Evolutionary conservation across 1,284 basidiomycete genomes (phyloP), one percentile per base, ranked within the genome.

Genomic region (Ustilago curta): DNA sequence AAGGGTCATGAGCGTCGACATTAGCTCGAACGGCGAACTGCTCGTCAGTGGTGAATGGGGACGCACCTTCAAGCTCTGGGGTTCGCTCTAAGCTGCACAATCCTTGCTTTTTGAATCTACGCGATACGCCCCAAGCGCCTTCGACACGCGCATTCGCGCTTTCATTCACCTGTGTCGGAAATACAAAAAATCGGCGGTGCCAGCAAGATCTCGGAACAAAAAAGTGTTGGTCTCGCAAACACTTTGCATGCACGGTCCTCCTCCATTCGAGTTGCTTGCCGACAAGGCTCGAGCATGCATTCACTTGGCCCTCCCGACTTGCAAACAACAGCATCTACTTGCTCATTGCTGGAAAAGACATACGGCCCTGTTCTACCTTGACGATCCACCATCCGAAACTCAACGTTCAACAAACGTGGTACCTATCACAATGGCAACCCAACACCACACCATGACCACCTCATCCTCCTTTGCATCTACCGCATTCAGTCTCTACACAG

Each of bases 1-100:
- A 37, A 98, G 98, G 85, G 95, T 98, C 65, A 99, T 99, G 97
- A 94, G 93, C 37, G 94, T 96, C 32, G 97, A 99, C 85, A 88
- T 98, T 25, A 77, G 68, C 52, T 55, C 78, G 8, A 74, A 80
- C 48, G 79, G 77, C 31, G 56, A 70, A 35, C 68, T 65, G 51
- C 56, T 77, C 18, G 79, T 77, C 27, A 81, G 79, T 31, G 77
- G 79, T 42, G 79, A 81, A 48, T 81, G 72, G 69, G 61, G 61
- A 9, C 66, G 79, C 31, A 81, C 79, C 4, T 81, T 81, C 60
- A 81, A 81, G 55, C 64, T 80, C 1, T 79, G 62, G 79, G 75
- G 77, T 21, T 52, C 66, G 8, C 25, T 80, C 27, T 80, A 55
- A 55, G 3, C 4, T 43, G 35, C 35, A 37, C 35, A 37, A 37